These are phyloP conservation scores for Solanum hybrid DNA, from an alignment of 305 asterid species.

Conservation along the genomic window DNA sequence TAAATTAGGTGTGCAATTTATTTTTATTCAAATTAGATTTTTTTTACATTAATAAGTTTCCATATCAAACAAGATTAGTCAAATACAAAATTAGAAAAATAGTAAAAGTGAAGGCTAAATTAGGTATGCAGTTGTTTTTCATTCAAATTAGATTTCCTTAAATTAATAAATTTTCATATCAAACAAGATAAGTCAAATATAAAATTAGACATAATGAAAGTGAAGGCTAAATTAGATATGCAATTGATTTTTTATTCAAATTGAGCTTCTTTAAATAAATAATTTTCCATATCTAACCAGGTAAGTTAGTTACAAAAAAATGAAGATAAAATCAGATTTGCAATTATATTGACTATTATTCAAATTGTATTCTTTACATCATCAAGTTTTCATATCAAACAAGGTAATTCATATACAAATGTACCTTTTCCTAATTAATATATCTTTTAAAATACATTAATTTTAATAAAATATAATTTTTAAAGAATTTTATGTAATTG, in stretches of 20 bases:
- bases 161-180: neutral
- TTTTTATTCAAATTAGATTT: no score
- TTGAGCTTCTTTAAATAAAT: neutral
- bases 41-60: no score
- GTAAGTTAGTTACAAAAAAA: neutral
- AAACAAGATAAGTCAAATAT: neutral
- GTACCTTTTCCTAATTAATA: no score
- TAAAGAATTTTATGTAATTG: neutral
- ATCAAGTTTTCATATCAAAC: neutral
- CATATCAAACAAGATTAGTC: no score
- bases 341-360: neutral
- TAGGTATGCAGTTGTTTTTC: no score
- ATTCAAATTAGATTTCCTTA: neutral
- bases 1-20: no score
- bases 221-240: neutral
- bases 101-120: no score
- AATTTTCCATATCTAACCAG: neutral
- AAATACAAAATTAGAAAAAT: no score
- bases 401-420: neutral
- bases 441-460: neutral
- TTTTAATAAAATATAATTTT: no score
- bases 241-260: neutral
- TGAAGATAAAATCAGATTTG: neutral
- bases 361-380: neutral
- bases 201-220: neutral